Percentiles rank a stretch among this genome's conserved stretches.
Evolutionary conservation across 805 yeast species (phyloP).

Genomic region (Hanseniaspora thailandica): DNA sequence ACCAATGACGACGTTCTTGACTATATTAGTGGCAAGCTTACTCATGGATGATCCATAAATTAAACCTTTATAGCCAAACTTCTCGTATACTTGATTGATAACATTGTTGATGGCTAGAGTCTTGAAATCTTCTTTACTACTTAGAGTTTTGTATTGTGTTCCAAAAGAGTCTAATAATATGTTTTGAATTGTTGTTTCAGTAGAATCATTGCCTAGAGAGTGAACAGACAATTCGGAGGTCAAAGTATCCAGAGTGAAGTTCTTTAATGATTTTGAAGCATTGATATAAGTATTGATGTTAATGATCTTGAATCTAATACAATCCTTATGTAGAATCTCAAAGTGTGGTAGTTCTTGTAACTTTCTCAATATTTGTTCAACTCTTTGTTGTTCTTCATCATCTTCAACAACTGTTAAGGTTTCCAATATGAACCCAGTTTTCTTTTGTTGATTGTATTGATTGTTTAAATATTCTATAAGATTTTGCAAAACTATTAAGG

Average conservation of each 20-base stretch:
- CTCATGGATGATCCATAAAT: conserved; percentile 75
- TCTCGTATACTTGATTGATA: conserved; percentile 31
- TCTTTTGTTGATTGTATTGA: conserved; percentile 32
- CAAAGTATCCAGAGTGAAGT: conserved; percentile 29
- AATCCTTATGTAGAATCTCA: conserved; percentile 22
- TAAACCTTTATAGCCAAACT: conserved; percentile 27
- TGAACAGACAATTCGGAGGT: conserved; percentile 10
- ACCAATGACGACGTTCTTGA: conserved; percentile 73
- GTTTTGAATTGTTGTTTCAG: neutral
- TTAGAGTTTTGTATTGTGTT: conserved; percentile 31
- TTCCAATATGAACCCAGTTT: conserved; percentile 52
- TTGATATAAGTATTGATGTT: conserved; percentile 31
- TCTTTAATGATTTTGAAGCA: conserved; percentile 24
- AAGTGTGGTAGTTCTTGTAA: conserved; percentile 20
- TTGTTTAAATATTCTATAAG: conserved; percentile 48
- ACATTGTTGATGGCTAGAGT: conserved; percentile 38
- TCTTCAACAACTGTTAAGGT: conserved; percentile 37
- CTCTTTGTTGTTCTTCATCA: conserved; percentile 25
- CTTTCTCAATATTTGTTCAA: conserved; percentile 16
- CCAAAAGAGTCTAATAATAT: conserved; percentile 31
- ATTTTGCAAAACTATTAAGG: conserved; percentile 59
- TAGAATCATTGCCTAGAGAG: neutral
- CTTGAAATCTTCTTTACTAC: conserved; percentile 55
- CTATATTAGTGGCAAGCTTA: conserved; percentile 63
- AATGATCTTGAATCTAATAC: conserved; percentile 33